Base-by-base conservation (phyloP, 257 asterid species). In the Catharanthus roseus region DNA sequence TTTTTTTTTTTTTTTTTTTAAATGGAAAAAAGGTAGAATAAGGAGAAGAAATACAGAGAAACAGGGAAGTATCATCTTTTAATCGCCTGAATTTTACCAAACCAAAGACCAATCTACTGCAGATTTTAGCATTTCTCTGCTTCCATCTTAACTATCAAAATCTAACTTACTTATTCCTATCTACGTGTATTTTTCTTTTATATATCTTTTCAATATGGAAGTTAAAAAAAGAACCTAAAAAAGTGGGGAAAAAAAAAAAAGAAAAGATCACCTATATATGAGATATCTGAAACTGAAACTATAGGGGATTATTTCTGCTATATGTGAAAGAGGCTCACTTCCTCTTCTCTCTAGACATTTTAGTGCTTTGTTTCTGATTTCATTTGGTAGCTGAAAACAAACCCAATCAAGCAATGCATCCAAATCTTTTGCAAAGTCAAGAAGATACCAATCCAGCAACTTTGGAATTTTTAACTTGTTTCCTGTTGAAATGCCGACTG, bases 201-300 rank as follows among this genome's bases (percentile, higher is more conserved):
- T 4, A 10, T 23, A 38, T 36, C 26, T 54, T 23, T 36, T 53
- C 65, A 3, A 16, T 69, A 7, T 54, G 12, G 21, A 53, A 34
- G 26, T n/a, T n/a, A 1, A 33, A 29, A 57, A 19, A 6, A 60
- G 1, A 36, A 49, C 55, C 39, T 63, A 6, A 34, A 16, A 51
- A 13, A 53, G 73, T 36, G 36, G 13, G 53, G 41, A 56, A 39
- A 57, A 23, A 15, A 21, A 41, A 9, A 41, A 56, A 18, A 10
- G 15, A 74, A 68, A 74, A 1, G 10, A 18, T 74, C 65, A 86
- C n/a, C 79, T 65, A 50, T 77, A 61, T 68, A 92, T 79, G 72
- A 92, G 89, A 81, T 92, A 92, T 76, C 97, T 88, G 81, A 89
- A 92, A 74, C 80, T 81, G 80, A 88, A 92, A 78, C 86, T 77